Percentiles rank a stretch among this genome's conserved stretches.
Conservation (phyloP, 345 rosid genomes). For the Trapa incisa region DNA sequence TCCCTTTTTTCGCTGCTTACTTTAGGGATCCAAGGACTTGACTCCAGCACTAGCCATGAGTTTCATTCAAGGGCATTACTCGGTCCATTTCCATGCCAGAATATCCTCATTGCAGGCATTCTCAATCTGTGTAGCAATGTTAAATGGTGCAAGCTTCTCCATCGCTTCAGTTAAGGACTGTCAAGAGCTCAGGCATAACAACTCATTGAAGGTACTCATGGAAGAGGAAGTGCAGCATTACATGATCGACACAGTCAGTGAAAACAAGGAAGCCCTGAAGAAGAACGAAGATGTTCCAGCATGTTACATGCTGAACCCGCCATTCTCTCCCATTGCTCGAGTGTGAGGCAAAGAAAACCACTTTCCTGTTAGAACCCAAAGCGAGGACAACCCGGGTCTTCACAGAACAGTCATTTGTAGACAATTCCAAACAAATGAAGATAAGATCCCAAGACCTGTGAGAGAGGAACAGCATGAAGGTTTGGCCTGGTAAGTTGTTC, state of each 20-base stretch:
- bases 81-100: slow-evolving; percentile 77
- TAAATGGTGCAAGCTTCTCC: slow-evolving; percentile 40
- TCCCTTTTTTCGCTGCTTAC: slow-evolving; percentile 4
- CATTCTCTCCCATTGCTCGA: slow-evolving; percentile 81
- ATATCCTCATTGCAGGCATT: slow-evolving; percentile 84
- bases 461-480: background rate
- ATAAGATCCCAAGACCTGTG: background rate
- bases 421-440: background rate
- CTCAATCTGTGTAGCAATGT: slow-evolving; percentile 65
- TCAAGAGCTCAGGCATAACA: slow-evolving; percentile 27
- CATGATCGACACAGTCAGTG: slow-evolving; percentile 46
- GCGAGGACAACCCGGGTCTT: too few relatives aligned
- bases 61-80: slow-evolving; percentile 45
- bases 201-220: slow-evolving; percentile 51
- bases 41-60: slow-evolving; percentile 57
- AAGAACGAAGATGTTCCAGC: slow-evolving; percentile 33
- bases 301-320: slow-evolving; percentile 59
- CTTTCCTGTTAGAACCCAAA: too few relatives aligned
- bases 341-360: slow-evolving; percentile 26
- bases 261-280: slow-evolving; percentile 34
- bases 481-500: background rate
- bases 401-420: background rate
- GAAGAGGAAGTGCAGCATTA: slow-evolving; percentile 62
- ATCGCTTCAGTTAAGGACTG: slow-evolving; percentile 17
- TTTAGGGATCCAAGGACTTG: slow-evolving; percentile 60